Conservation (phyloP, 768 basidiomycete species). For the Clitopilus hobsonii region DNA sequence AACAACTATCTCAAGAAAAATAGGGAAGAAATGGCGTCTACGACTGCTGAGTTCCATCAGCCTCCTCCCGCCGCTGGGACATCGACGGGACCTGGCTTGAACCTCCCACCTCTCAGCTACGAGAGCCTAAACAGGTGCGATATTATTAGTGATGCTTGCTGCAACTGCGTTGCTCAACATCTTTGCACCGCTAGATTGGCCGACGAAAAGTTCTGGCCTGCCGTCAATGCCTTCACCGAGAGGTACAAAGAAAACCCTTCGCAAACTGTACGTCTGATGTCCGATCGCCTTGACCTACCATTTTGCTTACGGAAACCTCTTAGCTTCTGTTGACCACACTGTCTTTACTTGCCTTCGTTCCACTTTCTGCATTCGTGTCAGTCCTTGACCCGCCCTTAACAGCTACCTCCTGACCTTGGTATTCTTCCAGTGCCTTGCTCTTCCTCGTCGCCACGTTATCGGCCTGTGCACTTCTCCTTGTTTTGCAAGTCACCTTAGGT, state of each 20-base stretch:
- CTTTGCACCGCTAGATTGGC: not conserved
- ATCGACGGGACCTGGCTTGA: not conserved
- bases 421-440: not conserved
- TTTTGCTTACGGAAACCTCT: not conserved
- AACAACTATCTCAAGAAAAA: not conserved
- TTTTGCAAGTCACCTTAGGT: not conserved
- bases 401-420: not conserved
- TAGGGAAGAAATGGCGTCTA: not conserved
- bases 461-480: not conserved
- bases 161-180: not conserved
- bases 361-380: not conserved
- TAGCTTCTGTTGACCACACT: not conserved
- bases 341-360: constrained; percentile 1
- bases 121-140: not conserved
- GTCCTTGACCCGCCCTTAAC: not conserved
- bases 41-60: not conserved
- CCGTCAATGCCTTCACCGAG: not conserved
- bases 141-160: not conserved
- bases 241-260: not conserved
- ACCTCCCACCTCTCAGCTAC: not conserved
- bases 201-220: not conserved
- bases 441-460: not conserved
- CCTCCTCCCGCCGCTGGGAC: not conserved
- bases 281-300: not conserved
- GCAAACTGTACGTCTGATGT: not conserved